phyloP scores from a whole-genome alignment of 768 basidiomycete genomes.

The Tremella fuciformis region DNA sequence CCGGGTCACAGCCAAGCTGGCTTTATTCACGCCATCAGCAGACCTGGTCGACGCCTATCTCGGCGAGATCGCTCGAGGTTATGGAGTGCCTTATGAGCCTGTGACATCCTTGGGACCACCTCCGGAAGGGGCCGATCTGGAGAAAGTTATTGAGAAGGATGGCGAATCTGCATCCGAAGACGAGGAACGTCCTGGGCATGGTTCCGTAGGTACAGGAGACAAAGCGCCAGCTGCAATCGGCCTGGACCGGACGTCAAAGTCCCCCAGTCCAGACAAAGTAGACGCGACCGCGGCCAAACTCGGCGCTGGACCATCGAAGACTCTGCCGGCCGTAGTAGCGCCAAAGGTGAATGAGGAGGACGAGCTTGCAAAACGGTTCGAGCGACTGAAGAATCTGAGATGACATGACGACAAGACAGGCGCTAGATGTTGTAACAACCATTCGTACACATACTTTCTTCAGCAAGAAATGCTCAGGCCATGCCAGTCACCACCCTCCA shows the following conservation, averaged over 20 bases:
- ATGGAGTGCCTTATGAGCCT: conserved; percentile 67
- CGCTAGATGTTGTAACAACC: no score
- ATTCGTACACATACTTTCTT: no score
- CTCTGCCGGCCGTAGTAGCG: conserved; percentile 11
- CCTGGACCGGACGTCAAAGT: no score
- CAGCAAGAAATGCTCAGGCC: not conserved
- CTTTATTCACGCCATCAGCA: conserved; percentile 65
- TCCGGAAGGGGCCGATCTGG: conserved; percentile 21
- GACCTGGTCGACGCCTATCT: conserved; percentile 85
- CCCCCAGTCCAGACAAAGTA: no score
- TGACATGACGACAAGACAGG: conserved; percentile 3
- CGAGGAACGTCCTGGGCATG: not conserved
- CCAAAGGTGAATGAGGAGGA: conserved; percentile 53
- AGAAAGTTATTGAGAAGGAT: conserved; percentile 6
- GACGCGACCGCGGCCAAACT: conserved; percentile 33
- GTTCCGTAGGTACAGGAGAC: no score
- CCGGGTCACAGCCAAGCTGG: conserved; percentile 73
- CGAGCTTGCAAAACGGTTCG: conserved; percentile 73
- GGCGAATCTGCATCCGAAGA: conserved; percentile 24
- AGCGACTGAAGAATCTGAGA: conserved; percentile 77
- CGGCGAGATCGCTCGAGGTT: conserved; percentile 82
- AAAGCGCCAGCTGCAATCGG: no score
- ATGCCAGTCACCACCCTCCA: conserved; percentile 26
- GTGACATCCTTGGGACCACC: conserved; percentile 19
- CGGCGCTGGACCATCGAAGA: conserved; percentile 8